Conservation (phyloP, 169 alveolate genomes). For the Theileria sp. region DNA sequence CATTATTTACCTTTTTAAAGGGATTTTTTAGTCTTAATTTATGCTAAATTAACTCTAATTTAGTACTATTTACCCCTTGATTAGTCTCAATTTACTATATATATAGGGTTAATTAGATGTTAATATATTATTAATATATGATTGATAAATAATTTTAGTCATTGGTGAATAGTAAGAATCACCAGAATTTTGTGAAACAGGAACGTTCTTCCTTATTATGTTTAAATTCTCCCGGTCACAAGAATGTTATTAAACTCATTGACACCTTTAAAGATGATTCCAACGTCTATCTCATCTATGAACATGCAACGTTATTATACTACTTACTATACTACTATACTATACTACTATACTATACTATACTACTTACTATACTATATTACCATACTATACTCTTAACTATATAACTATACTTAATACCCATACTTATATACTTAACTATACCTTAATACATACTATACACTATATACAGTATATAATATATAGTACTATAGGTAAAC, state of each 20-base stretch:
- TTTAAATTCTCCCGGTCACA: slow-evolving; percentile 78
- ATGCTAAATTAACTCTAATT: no score
- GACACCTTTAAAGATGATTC: slow-evolving; percentile 78
- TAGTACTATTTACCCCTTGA: background rate
- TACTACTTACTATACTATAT: background rate
- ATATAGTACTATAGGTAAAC: no score
- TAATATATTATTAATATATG: no score
- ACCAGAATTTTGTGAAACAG: slow-evolving; percentile 68
- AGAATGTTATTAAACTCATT: slow-evolving; percentile 72
- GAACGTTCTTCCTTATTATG: slow-evolving; percentile 72
- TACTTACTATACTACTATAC: no score
- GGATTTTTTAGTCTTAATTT: no score
- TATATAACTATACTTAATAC: no score
- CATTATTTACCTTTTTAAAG: no score
- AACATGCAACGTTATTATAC: slow-evolving; percentile 65
- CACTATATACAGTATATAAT: no score
- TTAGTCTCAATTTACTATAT: background rate
- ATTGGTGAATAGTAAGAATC: slow-evolving; percentile 61
- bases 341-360: slow-evolving; percentile 8
- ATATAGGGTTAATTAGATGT: no score
- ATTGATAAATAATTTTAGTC: slow-evolving; percentile 59
- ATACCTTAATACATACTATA: no score
- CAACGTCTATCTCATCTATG: slow-evolving; percentile 77
- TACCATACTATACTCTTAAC: no score
- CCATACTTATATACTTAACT: no score